These are phyloP conservation scores for Prunus mira DNA, from an alignment of 306 rosid genomes.

Conservation along the genomic window DNA sequence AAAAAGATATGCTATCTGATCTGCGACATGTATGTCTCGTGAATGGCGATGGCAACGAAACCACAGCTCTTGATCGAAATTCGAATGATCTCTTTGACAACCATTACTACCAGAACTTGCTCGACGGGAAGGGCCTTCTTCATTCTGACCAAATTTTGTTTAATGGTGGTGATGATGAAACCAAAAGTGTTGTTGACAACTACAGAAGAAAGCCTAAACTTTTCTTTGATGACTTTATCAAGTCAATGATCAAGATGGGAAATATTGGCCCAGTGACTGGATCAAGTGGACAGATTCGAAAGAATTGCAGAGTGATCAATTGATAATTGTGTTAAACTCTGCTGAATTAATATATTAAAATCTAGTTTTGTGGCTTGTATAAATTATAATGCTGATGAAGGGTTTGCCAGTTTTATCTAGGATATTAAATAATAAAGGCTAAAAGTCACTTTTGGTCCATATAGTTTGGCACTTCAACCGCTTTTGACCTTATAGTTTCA, in stretches of 20 bases:
- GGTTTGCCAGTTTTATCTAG: no score
- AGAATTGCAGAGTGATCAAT: constrained; percentile 56
- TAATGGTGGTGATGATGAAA: constrained; percentile 21
- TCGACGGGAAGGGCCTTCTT: constrained; percentile 55
- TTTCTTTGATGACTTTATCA: constrained; percentile 56
- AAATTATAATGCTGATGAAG: no score
- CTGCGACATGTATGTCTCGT: constrained; percentile 58
- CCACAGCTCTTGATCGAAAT: constrained; percentile 53
- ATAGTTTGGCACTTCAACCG: no score
- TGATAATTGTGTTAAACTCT: constrained; percentile 3
- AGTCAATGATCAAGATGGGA: constrained; percentile 77
- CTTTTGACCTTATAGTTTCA: no score
- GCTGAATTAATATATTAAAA: not conserved
- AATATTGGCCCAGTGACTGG: constrained; percentile 58
- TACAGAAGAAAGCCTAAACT: constrained; percentile 34
- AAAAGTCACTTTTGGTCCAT: no score
- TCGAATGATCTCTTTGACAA: constrained; percentile 70
- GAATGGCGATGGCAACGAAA: constrained; percentile 57
- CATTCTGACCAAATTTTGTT: constrained; percentile 64
- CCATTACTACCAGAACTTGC: constrained; percentile 65
- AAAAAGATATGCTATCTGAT: constrained; percentile 39
- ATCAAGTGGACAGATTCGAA: constrained; percentile 65
- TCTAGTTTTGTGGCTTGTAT: no score
- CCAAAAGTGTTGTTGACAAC: constrained; percentile 44
- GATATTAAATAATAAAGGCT: no score